phyloP scores from a whole-genome alignment of 495 filamentous ascomycete species.

The Cudoniella acicularis region DNA sequence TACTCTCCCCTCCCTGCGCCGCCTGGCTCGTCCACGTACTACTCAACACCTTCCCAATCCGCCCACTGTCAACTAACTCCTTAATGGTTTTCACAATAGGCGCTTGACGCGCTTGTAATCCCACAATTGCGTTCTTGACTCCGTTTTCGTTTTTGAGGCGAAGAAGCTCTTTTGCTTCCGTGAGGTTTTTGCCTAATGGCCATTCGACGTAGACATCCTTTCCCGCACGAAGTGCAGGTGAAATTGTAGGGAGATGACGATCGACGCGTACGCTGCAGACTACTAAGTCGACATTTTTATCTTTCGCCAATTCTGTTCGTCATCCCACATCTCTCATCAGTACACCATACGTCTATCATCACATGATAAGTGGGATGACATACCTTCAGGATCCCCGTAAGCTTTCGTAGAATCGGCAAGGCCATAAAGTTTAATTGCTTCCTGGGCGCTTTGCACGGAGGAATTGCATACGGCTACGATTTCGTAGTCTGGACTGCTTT shows the following conservation, averaged over 20 bases:
- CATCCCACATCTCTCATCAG: too few relatives aligned
- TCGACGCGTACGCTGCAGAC: slow-evolving; percentile 53
- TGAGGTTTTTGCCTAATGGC: slow-evolving; percentile 40
- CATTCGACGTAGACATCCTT: slow-evolving; percentile 60
- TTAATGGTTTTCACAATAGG: slow-evolving; percentile 43
- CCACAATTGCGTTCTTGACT: slow-evolving; percentile 42
- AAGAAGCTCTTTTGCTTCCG: slow-evolving; percentile 40
- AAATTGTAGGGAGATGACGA: slow-evolving; percentile 42
- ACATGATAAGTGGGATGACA: slow-evolving; percentile 23
- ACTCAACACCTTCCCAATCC: slow-evolving; percentile 53
- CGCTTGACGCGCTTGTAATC: slow-evolving; percentile 44
- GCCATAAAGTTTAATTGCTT: slow-evolving; percentile 42
- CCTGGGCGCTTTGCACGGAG: slow-evolving; percentile 41
- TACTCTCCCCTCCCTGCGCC: slow-evolving; percentile 30
- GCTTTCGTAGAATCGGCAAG: slow-evolving; percentile 40
- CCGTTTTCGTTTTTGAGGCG: slow-evolving; percentile 31
- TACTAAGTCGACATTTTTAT: slow-evolving; percentile 55
- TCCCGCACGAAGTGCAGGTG: slow-evolving; percentile 47
- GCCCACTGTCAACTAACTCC: slow-evolving; percentile 40
- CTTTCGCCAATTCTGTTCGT: slow-evolving; percentile 29
- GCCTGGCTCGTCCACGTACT: slow-evolving; percentile 39
- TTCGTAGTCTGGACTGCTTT: slow-evolving; percentile 39
- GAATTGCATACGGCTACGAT: slow-evolving; percentile 60
- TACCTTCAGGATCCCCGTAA: slow-evolving; percentile 48
- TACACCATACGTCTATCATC: too few relatives aligned